Base-by-base conservation (phyloP, 352 stramenopile species). In the Globisporangium uncinulatum region DNA sequence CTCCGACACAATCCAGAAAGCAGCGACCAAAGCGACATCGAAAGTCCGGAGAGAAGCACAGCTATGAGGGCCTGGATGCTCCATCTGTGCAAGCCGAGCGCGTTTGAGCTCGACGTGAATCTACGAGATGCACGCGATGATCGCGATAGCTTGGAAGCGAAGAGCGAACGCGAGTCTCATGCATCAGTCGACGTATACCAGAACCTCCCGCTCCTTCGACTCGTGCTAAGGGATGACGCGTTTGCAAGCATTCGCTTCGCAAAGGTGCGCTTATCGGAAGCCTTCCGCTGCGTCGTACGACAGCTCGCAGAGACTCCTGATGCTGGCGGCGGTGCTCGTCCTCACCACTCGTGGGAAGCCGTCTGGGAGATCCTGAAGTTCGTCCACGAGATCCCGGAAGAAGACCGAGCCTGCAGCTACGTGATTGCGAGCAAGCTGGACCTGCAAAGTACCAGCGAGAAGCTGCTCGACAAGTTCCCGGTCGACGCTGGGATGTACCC, bases 391-490 rank as follows among this genome's bases (percentile, higher is more conserved):
- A 24, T 72, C 3, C 42, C 67, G 32, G 48, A 41, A 6, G 61
- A 66, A 49, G 67, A 75, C 31, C 67, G 54, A 31, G 67, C 55
- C 1, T 42, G 31, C 13, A 70, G 67, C 42, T 70, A 66, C 45
- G 31, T 67, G 2, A 24, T 72, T 1, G 50, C 69, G 11, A 52
- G 36, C 34, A 56, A 37, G 41, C 31, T 47, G 24, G 24, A 29
- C 31, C 36, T 20, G 20, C 34, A 45, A 8, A 20, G 6, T 15
- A 19, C 21, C 15, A 14, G 6, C 1, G 48, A 54, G 15, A 46
- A 46, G 21, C 36, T 57, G 7, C 7, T 57, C 17, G 42, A 51
- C 4, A 31, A 51, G 21, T 59, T 59, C 41, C 53, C 53, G 17
- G n/a, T 32, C 42, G 41, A 50, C 9, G 41, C 24, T 6, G 15